These are phyloP conservation scores for Aschersonia sp. DNA, from an alignment of 2,329 filamentous ascomycete genomes.

Conservation along the genomic window DNA sequence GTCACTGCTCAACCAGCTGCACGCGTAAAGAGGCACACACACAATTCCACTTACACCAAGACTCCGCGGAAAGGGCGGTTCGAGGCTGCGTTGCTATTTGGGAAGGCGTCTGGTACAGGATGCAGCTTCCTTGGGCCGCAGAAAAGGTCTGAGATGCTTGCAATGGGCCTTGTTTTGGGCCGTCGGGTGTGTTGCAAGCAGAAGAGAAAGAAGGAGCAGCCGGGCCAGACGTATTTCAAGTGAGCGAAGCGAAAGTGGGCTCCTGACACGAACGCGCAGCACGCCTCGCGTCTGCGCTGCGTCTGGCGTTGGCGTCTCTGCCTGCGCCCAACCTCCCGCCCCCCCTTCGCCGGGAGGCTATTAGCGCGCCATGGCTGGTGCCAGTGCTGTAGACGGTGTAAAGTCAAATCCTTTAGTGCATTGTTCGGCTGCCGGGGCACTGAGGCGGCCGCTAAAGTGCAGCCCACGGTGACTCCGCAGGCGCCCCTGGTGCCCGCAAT, in stretches of 20 bases:
- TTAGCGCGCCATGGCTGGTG: background rate
- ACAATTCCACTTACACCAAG: background rate
- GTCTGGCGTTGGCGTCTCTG: constrained; percentile 8
- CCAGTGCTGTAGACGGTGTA: background rate
- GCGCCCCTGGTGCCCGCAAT: no score
- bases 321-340: background rate
- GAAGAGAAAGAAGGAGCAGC: background rate
- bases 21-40: no score
- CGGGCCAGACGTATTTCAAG: constrained; percentile 1
- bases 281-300: constrained; percentile 7
- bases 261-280: constrained; percentile 8
- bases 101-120: background rate
- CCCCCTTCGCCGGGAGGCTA: background rate
- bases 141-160: constrained; percentile 1
- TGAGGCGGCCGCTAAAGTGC: no score
- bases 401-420: no score
- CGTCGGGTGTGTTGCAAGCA: constrained; percentile 1
- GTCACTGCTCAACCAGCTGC: no score
- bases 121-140: background rate
- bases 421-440: no score
- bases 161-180: constrained; percentile 1
- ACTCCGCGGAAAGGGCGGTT: no score
- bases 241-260: constrained; percentile 2
- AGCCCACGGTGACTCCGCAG: no score
- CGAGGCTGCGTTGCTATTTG: background rate